These are phyloP conservation scores for Achaetomiella virescens DNA, from an alignment of 495 filamentous ascomycete species.

Conservation along the genomic window DNA sequence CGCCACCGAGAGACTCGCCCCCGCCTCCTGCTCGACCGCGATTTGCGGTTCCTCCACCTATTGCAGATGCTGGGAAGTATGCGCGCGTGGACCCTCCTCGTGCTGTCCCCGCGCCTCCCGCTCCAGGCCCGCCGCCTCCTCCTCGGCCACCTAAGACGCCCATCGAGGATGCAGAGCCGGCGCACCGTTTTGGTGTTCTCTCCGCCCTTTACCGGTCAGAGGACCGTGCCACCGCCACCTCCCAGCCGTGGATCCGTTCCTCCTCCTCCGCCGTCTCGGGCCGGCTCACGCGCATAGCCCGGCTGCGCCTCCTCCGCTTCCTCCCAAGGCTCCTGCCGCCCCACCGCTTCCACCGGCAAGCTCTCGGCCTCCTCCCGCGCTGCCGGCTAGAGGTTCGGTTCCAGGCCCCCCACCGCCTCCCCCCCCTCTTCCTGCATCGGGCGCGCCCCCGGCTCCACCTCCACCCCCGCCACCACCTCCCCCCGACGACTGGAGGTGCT, in stretches of 20 bases:
- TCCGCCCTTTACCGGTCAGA: constrained; percentile 70
- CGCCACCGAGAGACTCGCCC: constrained; percentile 53
- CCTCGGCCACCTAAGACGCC: constrained; percentile 84
- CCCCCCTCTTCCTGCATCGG: constrained; percentile 26
- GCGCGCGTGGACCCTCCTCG: constrained; percentile 52
- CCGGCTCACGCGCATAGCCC: constrained; percentile 29
- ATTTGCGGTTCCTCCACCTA: constrained; percentile 77
- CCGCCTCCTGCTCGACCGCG: constrained; percentile 51
- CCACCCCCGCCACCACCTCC: constrained; percentile 39
- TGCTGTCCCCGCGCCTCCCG: constrained; percentile 51
- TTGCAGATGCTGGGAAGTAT: constrained; percentile 82
- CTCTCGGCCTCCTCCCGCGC: constrained; percentile 37
- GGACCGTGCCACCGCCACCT: constrained; percentile 66
- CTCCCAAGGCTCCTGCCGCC: constrained; percentile 61
- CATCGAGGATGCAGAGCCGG: constrained; percentile 53
- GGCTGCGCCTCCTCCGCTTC: constrained; percentile 55
- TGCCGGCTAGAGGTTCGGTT: constrained; percentile 33
- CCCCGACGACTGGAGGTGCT: background rate
- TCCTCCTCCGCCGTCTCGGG: constrained; percentile 60
- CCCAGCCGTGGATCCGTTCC: constrained; percentile 62
- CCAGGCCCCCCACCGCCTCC: constrained; percentile 49
- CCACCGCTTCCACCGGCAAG: constrained; percentile 54
- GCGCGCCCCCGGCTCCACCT: constrained; percentile 35
- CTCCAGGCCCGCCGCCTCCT: constrained; percentile 73
- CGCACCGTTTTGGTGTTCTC: constrained; percentile 67